These are phyloP conservation scores for Colletotrichum brevisporum DNA, from an alignment of 2,329 filamentous ascomycete genomes.

Conservation along the genomic window DNA sequence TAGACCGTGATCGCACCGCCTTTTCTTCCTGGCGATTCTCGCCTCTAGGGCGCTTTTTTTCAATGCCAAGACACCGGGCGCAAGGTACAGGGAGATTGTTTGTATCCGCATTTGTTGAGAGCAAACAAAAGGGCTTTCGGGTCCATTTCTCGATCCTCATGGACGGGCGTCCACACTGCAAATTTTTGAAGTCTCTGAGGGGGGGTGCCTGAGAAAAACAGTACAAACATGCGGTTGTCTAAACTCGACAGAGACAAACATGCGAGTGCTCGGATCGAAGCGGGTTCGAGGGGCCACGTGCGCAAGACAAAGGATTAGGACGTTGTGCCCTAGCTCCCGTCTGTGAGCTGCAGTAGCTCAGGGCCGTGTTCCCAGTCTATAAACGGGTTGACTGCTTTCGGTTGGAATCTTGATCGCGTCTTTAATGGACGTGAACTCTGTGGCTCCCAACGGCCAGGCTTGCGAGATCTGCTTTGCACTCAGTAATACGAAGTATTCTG, in stretches of 20 bases:
- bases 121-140: not conserved
- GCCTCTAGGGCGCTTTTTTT: not conserved
- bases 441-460: not conserved
- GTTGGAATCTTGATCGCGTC: not conserved
- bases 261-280: not conserved
- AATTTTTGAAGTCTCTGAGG: too few species aligned
- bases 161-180: too few species aligned
- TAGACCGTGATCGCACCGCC: not conserved
- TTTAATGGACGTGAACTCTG: not conserved
- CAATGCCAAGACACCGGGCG: not conserved
- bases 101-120: constrained; percentile 31
- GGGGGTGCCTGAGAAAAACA: too few species aligned
- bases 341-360: constrained; percentile 11
- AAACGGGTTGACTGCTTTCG: not conserved
- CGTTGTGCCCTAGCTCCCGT: constrained; percentile 23
- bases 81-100: not conserved
- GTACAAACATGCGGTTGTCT: not conserved
- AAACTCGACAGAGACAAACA: constrained; percentile 5
- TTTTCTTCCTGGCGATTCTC: not conserved
- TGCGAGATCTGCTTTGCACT: not conserved
- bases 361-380: constrained; percentile 22
- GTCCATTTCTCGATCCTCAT: too few species aligned
- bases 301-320: not conserved
- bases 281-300: constrained; percentile 17
- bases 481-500: not conserved